phyloP scores from a whole-genome alignment of 768 basidiomycete species.

The Cyclocybe cylindracea region DNA sequence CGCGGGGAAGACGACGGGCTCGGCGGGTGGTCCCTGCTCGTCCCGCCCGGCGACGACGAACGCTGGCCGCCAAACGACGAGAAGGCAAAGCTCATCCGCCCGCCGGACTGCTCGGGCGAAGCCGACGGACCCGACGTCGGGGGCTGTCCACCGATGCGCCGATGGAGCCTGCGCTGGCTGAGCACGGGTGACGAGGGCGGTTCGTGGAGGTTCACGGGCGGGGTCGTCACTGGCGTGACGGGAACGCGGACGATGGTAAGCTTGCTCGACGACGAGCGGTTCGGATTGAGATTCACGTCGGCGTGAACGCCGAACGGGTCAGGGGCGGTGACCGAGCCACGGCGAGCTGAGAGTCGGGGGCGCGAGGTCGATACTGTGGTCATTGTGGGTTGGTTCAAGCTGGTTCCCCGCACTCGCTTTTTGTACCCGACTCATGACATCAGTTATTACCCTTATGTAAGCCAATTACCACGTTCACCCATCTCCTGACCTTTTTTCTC shows the following conservation, averaged over 20 bases:
- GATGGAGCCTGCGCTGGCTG: constrained; percentile 25
- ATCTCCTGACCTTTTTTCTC: too few relatives aligned
- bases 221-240: constrained; percentile 27
- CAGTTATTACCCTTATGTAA: too few relatives aligned
- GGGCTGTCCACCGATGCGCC: constrained; percentile 21
- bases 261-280: constrained; percentile 57
- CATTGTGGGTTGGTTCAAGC: constrained; percentile 4
- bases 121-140: constrained; percentile 2
- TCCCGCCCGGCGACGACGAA: constrained; percentile 22
- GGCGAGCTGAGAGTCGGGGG: constrained; percentile 48
- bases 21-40: constrained; percentile 14
- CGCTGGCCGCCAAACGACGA: constrained; percentile 50
- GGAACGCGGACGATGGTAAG: constrained; percentile 76
- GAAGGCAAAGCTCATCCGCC: constrained; percentile 53
- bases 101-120: constrained; percentile 8
- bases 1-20: constrained; percentile 45
- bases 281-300: constrained; percentile 50
- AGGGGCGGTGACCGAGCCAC: constrained; percentile 67
- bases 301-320: constrained; percentile 69
- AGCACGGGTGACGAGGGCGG: constrained; percentile 32
- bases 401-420: background rate
- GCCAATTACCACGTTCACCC: too few relatives aligned
- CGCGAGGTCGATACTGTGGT: constrained; percentile 4
- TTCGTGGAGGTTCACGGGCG: constrained; percentile 29
- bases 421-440: too few relatives aligned